Evolutionary conservation across 2,329 filamentous ascomycete species (phyloP), one percentile per base, ranked within the genome.

Genomic region (Aspergillus unguis): DNA sequence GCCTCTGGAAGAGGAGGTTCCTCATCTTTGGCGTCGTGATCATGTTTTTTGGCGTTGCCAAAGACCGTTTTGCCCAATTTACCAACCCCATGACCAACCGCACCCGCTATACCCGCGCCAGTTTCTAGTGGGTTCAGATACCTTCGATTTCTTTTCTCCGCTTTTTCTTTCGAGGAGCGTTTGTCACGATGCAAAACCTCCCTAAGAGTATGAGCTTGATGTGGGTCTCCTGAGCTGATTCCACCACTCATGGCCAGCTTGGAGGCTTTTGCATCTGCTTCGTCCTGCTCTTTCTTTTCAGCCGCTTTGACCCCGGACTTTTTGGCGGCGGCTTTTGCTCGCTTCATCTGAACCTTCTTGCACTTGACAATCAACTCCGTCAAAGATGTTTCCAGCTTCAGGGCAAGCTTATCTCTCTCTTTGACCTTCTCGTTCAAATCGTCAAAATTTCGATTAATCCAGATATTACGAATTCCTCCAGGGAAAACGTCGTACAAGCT

Each of bases 401-500:
- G 70, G 43, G 92, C 90, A 10, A 96, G 75, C 6, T 80, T 74
- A 55, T 91, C 84, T 41, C 94, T 83, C 58, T 84, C 76, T 44
- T 88, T 82, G 42, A 97, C 87, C 68, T 97, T 97, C 56, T 92
- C 87, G 43, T 89, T 81, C 8, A 99, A 80, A 6, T 86, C 81
- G 40, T 92, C 89, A 60, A 90, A 86, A 66, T 99, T 89, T 56
- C 92, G 84, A 54, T 96, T 99, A 62, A 99, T 85, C 92, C 92
- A 99, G 43, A 99, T 88, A 61, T 97, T 97, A 54, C 90, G 84
- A 65, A 99, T 87, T 29, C 94, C 94, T 23, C 94, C 94, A 0
- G 94, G 94, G 62, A 96, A 97, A 1, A 97, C 92, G 68, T 99
- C 94, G 64, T 95, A 99, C 0, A 99, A 78, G 0, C 87, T 87